Conservation (phyloP, 371 early-diverging fungal species). For the Rhizopus arrhizus region DNA sequence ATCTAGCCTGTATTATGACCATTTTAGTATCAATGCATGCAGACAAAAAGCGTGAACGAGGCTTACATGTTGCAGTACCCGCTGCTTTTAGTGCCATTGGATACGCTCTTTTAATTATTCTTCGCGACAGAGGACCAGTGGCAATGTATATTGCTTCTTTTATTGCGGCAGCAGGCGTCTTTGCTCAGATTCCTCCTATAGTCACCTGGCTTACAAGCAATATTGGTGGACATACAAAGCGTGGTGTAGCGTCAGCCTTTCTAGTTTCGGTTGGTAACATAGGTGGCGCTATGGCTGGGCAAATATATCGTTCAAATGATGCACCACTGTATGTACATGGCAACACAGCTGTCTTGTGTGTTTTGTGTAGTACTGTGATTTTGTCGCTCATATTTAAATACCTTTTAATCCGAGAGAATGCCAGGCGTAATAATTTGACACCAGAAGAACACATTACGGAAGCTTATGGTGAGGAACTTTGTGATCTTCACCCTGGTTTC, state of each 20-base stretch:
- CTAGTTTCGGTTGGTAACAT: slow-evolving; percentile 67
- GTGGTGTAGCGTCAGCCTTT: slow-evolving; percentile 62
- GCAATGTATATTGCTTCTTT: slow-evolving; percentile 57
- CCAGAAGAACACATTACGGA: slow-evolving; percentile 56
- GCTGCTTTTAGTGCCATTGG: slow-evolving; percentile 64
- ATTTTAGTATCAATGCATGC: slow-evolving; percentile 64
- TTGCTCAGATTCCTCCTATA: slow-evolving; percentile 60
- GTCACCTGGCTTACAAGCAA: slow-evolving; percentile 66
- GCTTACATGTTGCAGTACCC: slow-evolving; percentile 64
- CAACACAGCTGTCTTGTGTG: slow-evolving; percentile 43
- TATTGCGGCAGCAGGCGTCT: slow-evolving; percentile 60
- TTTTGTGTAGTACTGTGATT: slow-evolving; percentile 46
- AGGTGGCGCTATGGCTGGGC: slow-evolving; percentile 67
- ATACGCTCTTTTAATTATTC: slow-evolving; percentile 61
- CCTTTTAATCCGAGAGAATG: slow-evolving; percentile 50
- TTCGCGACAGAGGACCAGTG: slow-evolving; percentile 33
- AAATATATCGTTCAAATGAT: slow-evolving; percentile 62
- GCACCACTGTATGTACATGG: slow-evolving; percentile 59
- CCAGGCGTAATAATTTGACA: slow-evolving; percentile 56
- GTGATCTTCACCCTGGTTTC: slow-evolving; percentile 63
- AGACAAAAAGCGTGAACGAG: slow-evolving; percentile 65
- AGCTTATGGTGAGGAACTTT: slow-evolving; percentile 48
- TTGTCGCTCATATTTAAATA: slow-evolving; percentile 49
- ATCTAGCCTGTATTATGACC: slow-evolving; percentile 57
- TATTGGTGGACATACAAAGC: slow-evolving; percentile 67